Percentiles rank a stretch among this genome's conserved stretches.
These are phyloP conservation scores for Nematocida sp. DNA, from an alignment of 371 early-diverging fungal genomes.

Conservation along the genomic window DNA sequence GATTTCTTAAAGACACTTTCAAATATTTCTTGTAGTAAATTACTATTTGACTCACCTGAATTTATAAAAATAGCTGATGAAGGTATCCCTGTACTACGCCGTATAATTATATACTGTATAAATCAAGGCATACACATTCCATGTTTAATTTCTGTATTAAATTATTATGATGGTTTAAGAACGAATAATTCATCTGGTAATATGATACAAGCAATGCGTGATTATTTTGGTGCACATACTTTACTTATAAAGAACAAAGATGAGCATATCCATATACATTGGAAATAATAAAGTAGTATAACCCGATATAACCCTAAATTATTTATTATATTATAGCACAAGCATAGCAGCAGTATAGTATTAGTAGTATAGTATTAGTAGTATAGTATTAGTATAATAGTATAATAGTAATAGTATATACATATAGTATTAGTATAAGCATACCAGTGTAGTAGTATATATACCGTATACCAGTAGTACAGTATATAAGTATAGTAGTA, in stretches of 20 bases:
- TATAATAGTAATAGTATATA: too few relatives aligned
- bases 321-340: too few relatives aligned
- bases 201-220: conserved; percentile 89
- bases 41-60: conserved; percentile 72
- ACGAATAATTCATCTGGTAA: conserved; percentile 82
- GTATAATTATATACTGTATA: conserved; percentile 78
- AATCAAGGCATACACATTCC: conserved; percentile 84
- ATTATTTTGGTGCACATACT: conserved; percentile 95
- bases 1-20: conserved; percentile 54
- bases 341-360: too few relatives aligned
- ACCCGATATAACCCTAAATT: background rate
- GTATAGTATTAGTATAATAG: too few relatives aligned
- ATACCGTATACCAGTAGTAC: too few relatives aligned
- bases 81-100: conserved; percentile 78
- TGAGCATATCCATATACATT: conserved; percentile 60
- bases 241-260: conserved; percentile 53
- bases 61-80: conserved; percentile 86
- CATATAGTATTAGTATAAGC: too few relatives aligned
- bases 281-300: conserved; percentile 43
- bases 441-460: too few relatives aligned
- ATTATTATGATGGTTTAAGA: conserved; percentile 82
- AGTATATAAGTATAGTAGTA: too few relatives aligned
- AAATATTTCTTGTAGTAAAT: background rate
- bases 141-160: conserved; percentile 81
- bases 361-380: too few relatives aligned